A percentile compares a stretch with the other conserved stretches of the same genome.
Conservation (phyloP, 495 filamentous ascomycete genomes). For the Aspergillus olivimuriae region DNA sequence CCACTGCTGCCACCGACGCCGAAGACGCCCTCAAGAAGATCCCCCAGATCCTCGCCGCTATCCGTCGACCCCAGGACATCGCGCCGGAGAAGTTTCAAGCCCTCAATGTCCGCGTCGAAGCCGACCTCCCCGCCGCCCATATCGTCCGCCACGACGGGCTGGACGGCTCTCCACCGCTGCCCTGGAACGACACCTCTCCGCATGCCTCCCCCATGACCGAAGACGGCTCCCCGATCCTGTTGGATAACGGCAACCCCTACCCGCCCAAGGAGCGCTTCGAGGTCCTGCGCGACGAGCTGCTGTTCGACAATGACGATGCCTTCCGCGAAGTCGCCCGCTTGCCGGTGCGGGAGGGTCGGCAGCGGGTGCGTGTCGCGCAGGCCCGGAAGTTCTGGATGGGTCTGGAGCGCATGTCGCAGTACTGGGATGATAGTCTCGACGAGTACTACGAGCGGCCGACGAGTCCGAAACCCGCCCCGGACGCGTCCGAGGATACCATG, state of each 20-base stretch:
- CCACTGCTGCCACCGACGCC: slow-evolving; percentile 18
- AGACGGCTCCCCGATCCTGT: slow-evolving; percentile 20
- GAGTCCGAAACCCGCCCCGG: slow-evolving; percentile 19
- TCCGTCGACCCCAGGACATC: slow-evolving; percentile 50
- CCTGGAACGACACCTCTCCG: slow-evolving; percentile 35
- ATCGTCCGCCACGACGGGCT: slow-evolving; percentile 38
- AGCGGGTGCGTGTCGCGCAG: slow-evolving; percentile 43
- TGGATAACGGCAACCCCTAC: slow-evolving; percentile 45
- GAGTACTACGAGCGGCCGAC: slow-evolving; percentile 42
- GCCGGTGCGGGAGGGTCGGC: slow-evolving; percentile 31
- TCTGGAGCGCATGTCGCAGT: slow-evolving; percentile 52
- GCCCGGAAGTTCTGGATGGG: slow-evolving; percentile 56
- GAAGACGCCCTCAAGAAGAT: slow-evolving; percentile 32
- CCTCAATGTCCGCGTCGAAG: slow-evolving; percentile 45
- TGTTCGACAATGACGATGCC: slow-evolving; percentile 49
- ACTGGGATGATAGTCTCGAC: slow-evolving; percentile 58
- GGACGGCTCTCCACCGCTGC: slow-evolving; percentile 37
- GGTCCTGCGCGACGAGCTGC: slow-evolving; percentile 41
- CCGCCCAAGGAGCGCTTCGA: slow-evolving; percentile 46
- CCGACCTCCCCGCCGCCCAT: slow-evolving; percentile 33
- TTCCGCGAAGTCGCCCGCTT: slow-evolving; percentile 46
- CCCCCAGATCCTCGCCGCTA: slow-evolving; percentile 34
- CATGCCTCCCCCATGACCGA: slow-evolving; percentile 14
- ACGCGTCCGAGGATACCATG: slow-evolving; percentile 16
- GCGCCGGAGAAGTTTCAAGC: slow-evolving; percentile 40